Percentiles rank a stretch among this genome's conserved stretches.
phyloP scores from a whole-genome alignment of 2,329 filamentous ascomycete genomes.

The Talaromyces sp. region DNA sequence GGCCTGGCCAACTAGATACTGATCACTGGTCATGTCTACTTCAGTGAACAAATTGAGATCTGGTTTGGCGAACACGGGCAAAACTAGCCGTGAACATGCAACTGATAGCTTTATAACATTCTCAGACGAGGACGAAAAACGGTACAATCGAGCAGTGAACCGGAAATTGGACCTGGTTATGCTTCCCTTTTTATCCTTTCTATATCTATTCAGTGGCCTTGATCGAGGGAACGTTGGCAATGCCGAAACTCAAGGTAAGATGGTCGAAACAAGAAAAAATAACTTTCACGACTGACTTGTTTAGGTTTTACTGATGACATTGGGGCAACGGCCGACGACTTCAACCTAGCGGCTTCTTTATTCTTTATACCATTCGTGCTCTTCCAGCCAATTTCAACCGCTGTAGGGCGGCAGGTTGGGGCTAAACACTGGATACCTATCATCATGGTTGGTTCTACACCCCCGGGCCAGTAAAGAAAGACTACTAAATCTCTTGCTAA shows the following conservation, averaged over 20 bases:
- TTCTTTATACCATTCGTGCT: constrained; percentile 59
- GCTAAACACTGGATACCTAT: constrained; percentile 54
- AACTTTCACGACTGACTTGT: not conserved
- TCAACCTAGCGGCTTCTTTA: constrained; percentile 53
- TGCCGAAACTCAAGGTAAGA: constrained; percentile 39
- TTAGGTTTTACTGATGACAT: constrained; percentile 55
- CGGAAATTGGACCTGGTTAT: constrained; percentile 48
- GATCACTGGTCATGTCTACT: not conserved
- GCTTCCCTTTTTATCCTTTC: constrained; percentile 47
- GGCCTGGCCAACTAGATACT: not conserved
- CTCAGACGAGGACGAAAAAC: constrained; percentile 2
- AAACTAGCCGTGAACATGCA: not conserved
- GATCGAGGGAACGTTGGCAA: constrained; percentile 54
- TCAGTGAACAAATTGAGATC: not conserved
- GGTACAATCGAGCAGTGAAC: constrained; percentile 9
- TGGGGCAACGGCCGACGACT: constrained; percentile 47
- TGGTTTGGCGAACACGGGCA: not conserved
- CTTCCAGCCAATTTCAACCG: constrained; percentile 53
- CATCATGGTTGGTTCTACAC: constrained; percentile 45
- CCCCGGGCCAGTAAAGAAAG: not conserved
- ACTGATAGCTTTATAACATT: not conserved
- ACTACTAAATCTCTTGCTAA: not conserved
- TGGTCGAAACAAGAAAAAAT: not conserved
- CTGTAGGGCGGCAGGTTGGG: constrained; percentile 34
- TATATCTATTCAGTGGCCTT: constrained; percentile 51